Base-by-base conservation (phyloP, 441 rosid species). In the Croton laevigatus region DNA sequence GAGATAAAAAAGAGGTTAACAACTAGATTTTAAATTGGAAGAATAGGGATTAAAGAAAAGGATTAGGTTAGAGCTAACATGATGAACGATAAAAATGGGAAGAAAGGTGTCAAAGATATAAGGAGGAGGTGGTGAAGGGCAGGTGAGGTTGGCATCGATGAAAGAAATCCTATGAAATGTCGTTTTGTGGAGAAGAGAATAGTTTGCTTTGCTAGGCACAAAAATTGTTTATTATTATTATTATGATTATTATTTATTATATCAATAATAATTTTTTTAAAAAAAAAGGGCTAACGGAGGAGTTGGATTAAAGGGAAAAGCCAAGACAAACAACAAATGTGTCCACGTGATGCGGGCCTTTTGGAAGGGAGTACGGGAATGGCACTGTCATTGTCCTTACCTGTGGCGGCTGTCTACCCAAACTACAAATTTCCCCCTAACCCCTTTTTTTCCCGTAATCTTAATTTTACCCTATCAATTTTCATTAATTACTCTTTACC, bases 321-420 rank as follows among this genome's bases (percentile, higher is more conserved):
- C 62, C 82, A 78, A 42, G 61, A 61, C 59, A 75, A 80, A 76
- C 73, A 76, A 82, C 85, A 82, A 86, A 82, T 45, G 80, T 62
- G 74, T 75, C 84, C 89, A 86, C 85, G 90, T 86, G 90, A 86
- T 78, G 90, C 84, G 84, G 86, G 85, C 91, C 83, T 85, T 82
- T 87, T 87, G 84, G 84, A 85, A 69, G 79, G 60, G 78, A 83
- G 83, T 80, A 81, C 81, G 81, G 85, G 89, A 74, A 74, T 76
- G 87, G 86, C 87, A 81, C 82, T 83, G 90, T 88, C 90, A 37
- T 83, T 83, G 93, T 88, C 90, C 89, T 86, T 84, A 80, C 85
- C 66, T 79, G 80, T 79, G 93, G 87, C 87, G 88, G 92, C 92
- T 79, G 78, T 63, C 64, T 61, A 3, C 13, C 17, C 68, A 17